Evolutionary conservation across 1,284 basidiomycete genomes (phyloP), one percentile per base, ranked within the genome.

Genomic region (Fistulinella staudtii): DNA sequence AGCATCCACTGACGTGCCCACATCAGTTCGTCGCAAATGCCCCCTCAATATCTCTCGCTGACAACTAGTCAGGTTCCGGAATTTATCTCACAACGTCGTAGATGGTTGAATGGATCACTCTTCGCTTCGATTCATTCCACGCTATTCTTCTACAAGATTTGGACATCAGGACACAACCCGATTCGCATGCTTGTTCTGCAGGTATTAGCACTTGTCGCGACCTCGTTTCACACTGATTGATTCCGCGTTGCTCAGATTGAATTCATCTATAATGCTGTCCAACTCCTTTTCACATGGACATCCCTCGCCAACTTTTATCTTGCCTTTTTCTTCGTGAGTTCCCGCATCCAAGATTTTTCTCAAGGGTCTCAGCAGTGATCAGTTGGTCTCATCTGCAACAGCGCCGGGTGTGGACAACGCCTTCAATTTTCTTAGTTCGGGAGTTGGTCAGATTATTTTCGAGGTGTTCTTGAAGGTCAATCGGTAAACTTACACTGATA

Each of bases 101-200:
- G 91, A 54, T 94, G 91, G 92, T 66, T 94, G 50, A 94, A 95
- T 58, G 92, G 91, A 35, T 89, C 86, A 8, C 68, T 91, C 11
- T 90, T 91, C 57, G 91, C 92, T 17, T 88, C 87, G 3, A 79
- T 93, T 41, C 89, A 94, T 58, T 87, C 91, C 1, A 87, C 90
- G 1, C 73, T 88, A 14, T 89, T 86, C 68, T 91, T 84, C 71
- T 90, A 77, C 70, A 77, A 80, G 44, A 89, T 95, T 53, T 93
- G 89, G 87, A 83, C 87, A 1, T 91, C 88, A n/a, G 92, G 92
- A 3, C 92, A 95, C 62, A 78, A 79, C 56, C 82, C 91, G 65
- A 81, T 93, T 71, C 77, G 92, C 50, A 93, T 88, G 73, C 75
- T 92, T 48, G 56, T 82, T 43, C 74, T 94, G n/a, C 84, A 82